Evolutionary conservation across 768 basidiomycete species (phyloP).

Genomic region (Pleurotus platypus): DNA sequence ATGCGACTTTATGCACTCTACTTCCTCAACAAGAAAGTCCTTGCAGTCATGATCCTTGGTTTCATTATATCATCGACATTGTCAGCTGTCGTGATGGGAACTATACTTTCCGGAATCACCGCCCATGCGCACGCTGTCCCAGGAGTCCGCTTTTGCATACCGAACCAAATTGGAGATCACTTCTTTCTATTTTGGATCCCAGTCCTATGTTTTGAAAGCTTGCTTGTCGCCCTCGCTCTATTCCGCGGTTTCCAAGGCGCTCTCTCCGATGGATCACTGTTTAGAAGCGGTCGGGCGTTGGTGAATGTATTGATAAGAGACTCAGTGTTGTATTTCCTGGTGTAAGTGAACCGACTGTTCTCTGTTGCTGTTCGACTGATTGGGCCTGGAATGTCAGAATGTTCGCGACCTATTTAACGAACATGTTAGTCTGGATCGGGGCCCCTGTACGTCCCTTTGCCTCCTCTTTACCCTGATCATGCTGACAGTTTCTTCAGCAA

Average conservation of each 20-base stretch:
- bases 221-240: constrained; percentile 50
- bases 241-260: constrained; percentile 45
- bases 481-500: constrained; percentile 18
- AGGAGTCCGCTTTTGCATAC: constrained; percentile 37
- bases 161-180: constrained; percentile 30
- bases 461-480: background rate
- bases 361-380: background rate
- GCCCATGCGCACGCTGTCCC: constrained; percentile 16
- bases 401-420: constrained; percentile 52
- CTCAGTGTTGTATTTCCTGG: constrained; percentile 52
- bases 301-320: constrained; percentile 52
- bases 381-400: constrained; percentile 31
- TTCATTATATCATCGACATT: constrained; percentile 36
- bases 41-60: constrained; percentile 38
- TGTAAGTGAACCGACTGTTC: constrained; percentile 34
- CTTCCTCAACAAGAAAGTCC: constrained; percentile 46
- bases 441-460: constrained; percentile 25
- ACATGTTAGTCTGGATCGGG: constrained; percentile 37
- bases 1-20: constrained; percentile 64
- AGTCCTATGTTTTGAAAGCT: constrained; percentile 47
- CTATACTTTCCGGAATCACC: constrained; percentile 32
- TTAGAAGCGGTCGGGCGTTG: constrained; percentile 39
- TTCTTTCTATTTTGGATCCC: constrained; percentile 64
- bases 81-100: constrained; percentile 47
- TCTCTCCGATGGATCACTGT: constrained; percentile 28